Percentiles rank a stretch among this genome's conserved stretches.
Conservation (phyloP, 2,329 filamentous ascomycete species). For the Paradendryphiella salina region DNA sequence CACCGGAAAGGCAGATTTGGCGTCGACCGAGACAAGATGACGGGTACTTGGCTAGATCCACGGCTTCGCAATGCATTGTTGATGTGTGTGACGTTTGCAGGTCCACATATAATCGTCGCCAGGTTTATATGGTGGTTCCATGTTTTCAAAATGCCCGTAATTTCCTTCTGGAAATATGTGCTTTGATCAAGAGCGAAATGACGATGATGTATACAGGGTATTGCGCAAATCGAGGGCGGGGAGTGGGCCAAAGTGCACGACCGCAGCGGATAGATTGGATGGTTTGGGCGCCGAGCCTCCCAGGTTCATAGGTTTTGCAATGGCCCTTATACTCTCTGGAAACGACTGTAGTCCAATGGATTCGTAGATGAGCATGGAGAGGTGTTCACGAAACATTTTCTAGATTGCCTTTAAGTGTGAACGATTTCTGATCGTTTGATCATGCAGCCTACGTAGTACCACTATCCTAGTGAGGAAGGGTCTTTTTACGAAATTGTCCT, state of each 20-base stretch:
- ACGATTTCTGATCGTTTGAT: constrained; percentile 7
- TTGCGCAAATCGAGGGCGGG: constrained; percentile 16
- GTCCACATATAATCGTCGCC: constrained; percentile 12
- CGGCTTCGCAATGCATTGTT: constrained; percentile 21
- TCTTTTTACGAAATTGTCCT: neutral
- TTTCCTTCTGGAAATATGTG: constrained; percentile 8
- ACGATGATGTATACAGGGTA: constrained; percentile 15
- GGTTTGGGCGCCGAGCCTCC: constrained; percentile 18
- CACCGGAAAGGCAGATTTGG: constrained; percentile 8
- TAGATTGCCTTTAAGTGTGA: constrained; percentile 1
- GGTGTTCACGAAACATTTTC: constrained; percentile 10
- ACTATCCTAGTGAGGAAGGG: neutral
- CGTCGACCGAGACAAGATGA: constrained; percentile 14
- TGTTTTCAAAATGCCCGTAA: constrained; percentile 10
- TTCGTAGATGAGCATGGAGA: neutral
- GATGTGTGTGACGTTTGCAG: constrained; percentile 21
- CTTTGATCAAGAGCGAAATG: constrained; percentile 15
- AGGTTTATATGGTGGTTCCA: constrained; percentile 11
- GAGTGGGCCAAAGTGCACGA: constrained; percentile 12
- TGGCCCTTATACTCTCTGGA: constrained; percentile 7
- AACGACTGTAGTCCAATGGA: constrained; percentile 9
- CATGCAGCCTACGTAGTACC: constrained; percentile 4
- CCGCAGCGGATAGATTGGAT: constrained; percentile 30
- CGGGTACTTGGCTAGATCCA: constrained; percentile 11
- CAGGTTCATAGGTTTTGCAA: constrained; percentile 18